Evolutionary conservation across 1,284 basidiomycete species (phyloP).

Genomic region (Leccinum variabile): DNA sequence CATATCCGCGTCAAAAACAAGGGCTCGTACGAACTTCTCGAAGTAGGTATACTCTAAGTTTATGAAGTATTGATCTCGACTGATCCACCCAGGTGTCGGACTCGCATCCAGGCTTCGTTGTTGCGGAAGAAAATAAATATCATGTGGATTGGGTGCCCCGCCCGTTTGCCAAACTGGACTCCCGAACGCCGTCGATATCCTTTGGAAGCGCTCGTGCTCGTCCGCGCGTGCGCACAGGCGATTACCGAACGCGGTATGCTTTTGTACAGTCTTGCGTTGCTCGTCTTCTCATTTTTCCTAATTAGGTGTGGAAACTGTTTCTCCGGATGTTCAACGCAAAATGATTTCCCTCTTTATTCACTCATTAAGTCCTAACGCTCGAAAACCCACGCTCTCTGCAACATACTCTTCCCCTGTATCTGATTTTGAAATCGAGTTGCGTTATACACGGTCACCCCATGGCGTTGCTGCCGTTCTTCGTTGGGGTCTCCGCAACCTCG

Average conservation of each 20-base stretch:
- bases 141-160: conserved; percentile 74
- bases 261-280: not conserved
- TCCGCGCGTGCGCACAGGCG: conserved; percentile 62
- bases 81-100: conserved; percentile 63
- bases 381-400: conserved; percentile 49
- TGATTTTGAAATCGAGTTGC: conserved; percentile 62
- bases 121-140: conserved; percentile 61
- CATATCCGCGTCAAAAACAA: conserved; percentile 61
- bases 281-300: conserved; percentile 4
- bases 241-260: conserved; percentile 59
- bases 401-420: conserved; percentile 44
- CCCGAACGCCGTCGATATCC: conserved; percentile 53
- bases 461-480: conserved; percentile 77
- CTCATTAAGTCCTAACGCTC: conserved; percentile 51
- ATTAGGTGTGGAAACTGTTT: conserved; percentile 69
- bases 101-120: conserved; percentile 73
- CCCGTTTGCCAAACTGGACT: conserved; percentile 63
- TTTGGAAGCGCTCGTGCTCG: conserved; percentile 56
- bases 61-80: conserved; percentile 4
- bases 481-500: conserved; percentile 73
- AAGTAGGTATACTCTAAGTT: conserved; percentile 43
- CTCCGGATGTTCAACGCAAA: conserved; percentile 60
- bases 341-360: conserved; percentile 71
- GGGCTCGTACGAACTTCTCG: conserved; percentile 76
- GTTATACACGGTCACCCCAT: conserved; percentile 62